Percentiles rank a stretch among this genome's conserved stretches.
Evolutionary conservation across 148 eudicot species (phyloP).

Genomic region (Dysphania ambrosioides): DNA sequence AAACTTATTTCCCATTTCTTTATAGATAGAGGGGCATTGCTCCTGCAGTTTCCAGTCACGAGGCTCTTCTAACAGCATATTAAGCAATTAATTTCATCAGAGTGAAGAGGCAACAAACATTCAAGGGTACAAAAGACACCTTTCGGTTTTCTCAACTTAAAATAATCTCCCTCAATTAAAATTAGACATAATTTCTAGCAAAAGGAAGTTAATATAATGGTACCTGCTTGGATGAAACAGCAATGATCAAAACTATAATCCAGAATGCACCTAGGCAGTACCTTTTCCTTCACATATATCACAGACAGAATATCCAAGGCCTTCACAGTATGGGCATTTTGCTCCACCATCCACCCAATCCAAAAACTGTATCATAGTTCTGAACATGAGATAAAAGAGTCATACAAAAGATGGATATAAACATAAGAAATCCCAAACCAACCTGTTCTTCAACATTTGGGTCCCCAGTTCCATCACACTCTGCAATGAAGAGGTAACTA

Average conservation of each 20-base stretch:
- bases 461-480: conserved; percentile 95
- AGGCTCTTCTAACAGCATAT: background rate
- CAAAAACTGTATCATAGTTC: conserved; percentile 57
- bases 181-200: background rate
- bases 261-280: conserved; percentile 18
- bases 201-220: background rate
- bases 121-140: background rate
- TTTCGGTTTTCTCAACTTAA: background rate
- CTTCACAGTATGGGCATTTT: conserved; percentile 89
- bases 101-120: no score
- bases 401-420: background rate
- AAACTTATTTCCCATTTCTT: no score
- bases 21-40: no score
- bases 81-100: no score
- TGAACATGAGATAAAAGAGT: conserved; percentile 12
- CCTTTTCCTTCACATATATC: conserved; percentile 63
- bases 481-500: conserved; percentile 43
- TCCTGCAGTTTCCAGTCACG: no score
- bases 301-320: conserved; percentile 60
- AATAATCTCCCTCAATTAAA: background rate
- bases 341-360: conserved; percentile 88
- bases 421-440: background rate
- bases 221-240: conserved; percentile 16
- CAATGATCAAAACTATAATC: conserved; percentile 2
- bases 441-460: conserved; percentile 91